These are phyloP conservation scores for Rheum nobile DNA, from an alignment of 148 eudicot species.

Conservation along the genomic window DNA sequence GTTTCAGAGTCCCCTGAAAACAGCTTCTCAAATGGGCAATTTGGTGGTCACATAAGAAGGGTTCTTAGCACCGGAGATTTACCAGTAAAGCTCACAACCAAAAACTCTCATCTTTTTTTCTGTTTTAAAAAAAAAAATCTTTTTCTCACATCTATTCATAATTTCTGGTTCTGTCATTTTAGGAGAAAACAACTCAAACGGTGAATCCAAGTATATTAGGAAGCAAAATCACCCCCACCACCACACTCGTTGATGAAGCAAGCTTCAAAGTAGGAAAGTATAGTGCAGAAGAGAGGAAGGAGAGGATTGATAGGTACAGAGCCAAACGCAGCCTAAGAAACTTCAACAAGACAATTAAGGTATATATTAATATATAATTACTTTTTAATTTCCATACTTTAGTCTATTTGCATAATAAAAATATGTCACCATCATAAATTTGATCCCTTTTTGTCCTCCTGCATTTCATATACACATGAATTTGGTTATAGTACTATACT, in stretches of 20 bases:
- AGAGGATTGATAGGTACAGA: slow-evolving; percentile 72
- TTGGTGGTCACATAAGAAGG: slow-evolving; percentile 47
- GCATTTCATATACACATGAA: background rate
- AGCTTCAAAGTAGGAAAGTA: slow-evolving; percentile 70
- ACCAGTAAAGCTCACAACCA: slow-evolving; percentile 36
- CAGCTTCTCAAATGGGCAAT: slow-evolving; percentile 1
- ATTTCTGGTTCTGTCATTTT: background rate
- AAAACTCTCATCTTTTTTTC: background rate
- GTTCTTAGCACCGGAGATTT: slow-evolving; percentile 88
- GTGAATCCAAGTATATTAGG: slow-evolving; percentile 18
- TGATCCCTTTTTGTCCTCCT: background rate
- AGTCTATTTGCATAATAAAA: background rate
- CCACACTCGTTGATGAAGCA: slow-evolving; percentile 52
- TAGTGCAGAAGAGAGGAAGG: slow-evolving; percentile 78
- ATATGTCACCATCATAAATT: background rate
- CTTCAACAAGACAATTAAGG: slow-evolving; percentile 92
- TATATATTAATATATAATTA: slow-evolving; percentile 9
- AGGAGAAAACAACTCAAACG: slow-evolving; percentile 3
- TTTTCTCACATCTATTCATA: background rate
- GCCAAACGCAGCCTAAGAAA: slow-evolving; percentile 83
- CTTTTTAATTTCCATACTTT: background rate
- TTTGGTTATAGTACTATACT: background rate
- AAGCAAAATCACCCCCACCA: slow-evolving; percentile 27
- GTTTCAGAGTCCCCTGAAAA: slow-evolving; percentile 24
- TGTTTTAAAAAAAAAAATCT: background rate